phyloP scores from a whole-genome alignment of 1,139 yeast genomes.

The Zygotorulaspora mrakii region DNA sequence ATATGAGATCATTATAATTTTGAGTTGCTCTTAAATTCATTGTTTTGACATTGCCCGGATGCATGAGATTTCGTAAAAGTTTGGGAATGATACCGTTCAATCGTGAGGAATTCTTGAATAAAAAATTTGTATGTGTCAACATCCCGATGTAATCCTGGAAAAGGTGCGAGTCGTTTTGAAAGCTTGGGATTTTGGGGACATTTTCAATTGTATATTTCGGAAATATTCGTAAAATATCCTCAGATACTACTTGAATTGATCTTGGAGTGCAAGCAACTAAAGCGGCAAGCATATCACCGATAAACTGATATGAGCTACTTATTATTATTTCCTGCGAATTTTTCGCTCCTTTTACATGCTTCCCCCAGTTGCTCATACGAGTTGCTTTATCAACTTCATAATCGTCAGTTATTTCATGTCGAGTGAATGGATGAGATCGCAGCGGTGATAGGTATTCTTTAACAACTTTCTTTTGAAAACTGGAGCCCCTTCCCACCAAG shows the following conservation, averaged over 20 bases:
- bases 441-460: conserved; percentile 31
- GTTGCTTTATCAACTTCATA: conserved; percentile 28
- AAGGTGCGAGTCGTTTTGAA: conserved; percentile 24
- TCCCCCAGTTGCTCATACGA: conserved; percentile 15
- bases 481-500: conserved; percentile 34
- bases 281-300: conserved; percentile 27
- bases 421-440: conserved; percentile 21
- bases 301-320: conserved; percentile 19
- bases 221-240: conserved; percentile 10
- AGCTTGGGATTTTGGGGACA: conserved; percentile 38
- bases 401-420: conserved; percentile 21
- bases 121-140: conserved; percentile 39
- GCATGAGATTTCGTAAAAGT: conserved; percentile 40
- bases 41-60: conserved; percentile 41
- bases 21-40: conserved; percentile 36
- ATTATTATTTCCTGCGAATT: conserved; percentile 16
- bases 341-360: conserved; percentile 11
- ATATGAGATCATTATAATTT: conserved; percentile 45
- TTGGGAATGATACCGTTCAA: conserved; percentile 38
- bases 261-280: conserved; percentile 21
- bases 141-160: conserved; percentile 37
- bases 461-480: conserved; percentile 28
- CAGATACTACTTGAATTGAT: conserved; percentile 12
- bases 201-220: conserved; percentile 31
- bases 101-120: conserved; percentile 36